Evolutionary conservation across 2,329 filamentous ascomycete species (phyloP).

Genomic region (Pochonia chlamydosporia): DNA sequence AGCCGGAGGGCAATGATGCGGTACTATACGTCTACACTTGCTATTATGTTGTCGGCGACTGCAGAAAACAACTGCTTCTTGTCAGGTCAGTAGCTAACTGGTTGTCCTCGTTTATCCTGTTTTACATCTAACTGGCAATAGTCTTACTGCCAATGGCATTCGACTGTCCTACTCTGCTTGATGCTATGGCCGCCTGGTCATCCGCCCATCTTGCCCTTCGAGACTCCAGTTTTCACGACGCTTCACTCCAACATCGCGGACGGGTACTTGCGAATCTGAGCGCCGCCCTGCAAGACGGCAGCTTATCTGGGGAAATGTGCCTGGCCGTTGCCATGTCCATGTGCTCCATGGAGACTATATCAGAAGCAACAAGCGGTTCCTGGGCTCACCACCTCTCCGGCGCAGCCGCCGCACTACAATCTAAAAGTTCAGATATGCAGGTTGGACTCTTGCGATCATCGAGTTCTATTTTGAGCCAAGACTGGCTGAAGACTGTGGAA

Average conservation of each 20-base stretch:
- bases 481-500: conserved; percentile 8
- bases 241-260: conserved; percentile 13
- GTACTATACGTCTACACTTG: conserved; percentile 12
- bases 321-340: conserved; percentile 16
- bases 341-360: conserved; percentile 18
- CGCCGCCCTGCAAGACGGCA: conserved; percentile 8
- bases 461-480: neutral
- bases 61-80: conserved; percentile 15
- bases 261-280: conserved; percentile 10
- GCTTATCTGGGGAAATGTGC: conserved; percentile 13
- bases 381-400: conserved; percentile 16
- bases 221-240: conserved; percentile 8
- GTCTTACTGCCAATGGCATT: conserved; percentile 17
- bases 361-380: conserved; percentile 9
- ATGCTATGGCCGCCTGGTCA: conserved; percentile 15
- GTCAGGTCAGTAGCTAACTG: conserved; percentile 9
- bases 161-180: conserved; percentile 13
- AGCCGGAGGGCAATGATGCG: conserved; percentile 13
- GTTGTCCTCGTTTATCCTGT: too few relatives aligned
- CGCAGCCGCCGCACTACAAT: conserved; percentile 8
- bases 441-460: neutral
- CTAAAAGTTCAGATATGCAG: neutral
- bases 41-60: conserved; percentile 10
- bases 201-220: conserved; percentile 15
- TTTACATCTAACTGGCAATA: too few relatives aligned